Percentiles rank a stretch among this genome's conserved stretches.
Evolutionary conservation across 2,329 filamentous ascomycete species (phyloP).

Genomic region (Incumbomyces delicatus): DNA sequence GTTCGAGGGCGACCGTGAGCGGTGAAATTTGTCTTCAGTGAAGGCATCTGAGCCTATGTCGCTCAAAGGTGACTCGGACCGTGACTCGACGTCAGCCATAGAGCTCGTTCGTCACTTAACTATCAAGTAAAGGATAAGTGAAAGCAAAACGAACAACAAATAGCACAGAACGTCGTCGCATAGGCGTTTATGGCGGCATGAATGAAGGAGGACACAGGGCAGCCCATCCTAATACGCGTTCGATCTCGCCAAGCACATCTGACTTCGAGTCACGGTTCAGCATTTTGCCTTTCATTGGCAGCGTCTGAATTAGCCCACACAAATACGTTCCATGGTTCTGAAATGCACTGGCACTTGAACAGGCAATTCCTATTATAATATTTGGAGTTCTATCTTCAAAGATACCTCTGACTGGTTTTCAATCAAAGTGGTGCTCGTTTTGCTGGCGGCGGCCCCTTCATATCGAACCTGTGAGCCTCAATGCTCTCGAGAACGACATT

Average conservation of each 20-base stretch:
- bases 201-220: neutral
- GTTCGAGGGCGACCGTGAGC: slow-evolving; percentile 34
- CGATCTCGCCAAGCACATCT: neutral
- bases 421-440: slow-evolving; percentile 17
- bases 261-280: too few species aligned
- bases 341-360: neutral
- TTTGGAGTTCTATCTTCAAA: too few species aligned
- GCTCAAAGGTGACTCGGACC: slow-evolving; percentile 53
- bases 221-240: neutral
- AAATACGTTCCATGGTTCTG: neutral
- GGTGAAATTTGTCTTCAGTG: slow-evolving; percentile 47
- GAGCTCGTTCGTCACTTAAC: slow-evolving; percentile 7
- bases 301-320: neutral
- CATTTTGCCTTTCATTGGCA: neutral
- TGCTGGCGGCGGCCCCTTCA: slow-evolving; percentile 11
- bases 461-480: slow-evolving; percentile 40
- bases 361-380: neutral
- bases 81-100: slow-evolving; percentile 35
- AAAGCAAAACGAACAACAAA: neutral
- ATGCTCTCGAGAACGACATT: slow-evolving; percentile 46
- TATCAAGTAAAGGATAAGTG: neutral
- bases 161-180: neutral
- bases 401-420: slow-evolving; percentile 14
- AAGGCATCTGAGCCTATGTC: slow-evolving; percentile 55
- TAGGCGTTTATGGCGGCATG: neutral